phyloP scores from a whole-genome alignment of 768 basidiomycete species.

The Rhodotorula kratochvilovae region DNA sequence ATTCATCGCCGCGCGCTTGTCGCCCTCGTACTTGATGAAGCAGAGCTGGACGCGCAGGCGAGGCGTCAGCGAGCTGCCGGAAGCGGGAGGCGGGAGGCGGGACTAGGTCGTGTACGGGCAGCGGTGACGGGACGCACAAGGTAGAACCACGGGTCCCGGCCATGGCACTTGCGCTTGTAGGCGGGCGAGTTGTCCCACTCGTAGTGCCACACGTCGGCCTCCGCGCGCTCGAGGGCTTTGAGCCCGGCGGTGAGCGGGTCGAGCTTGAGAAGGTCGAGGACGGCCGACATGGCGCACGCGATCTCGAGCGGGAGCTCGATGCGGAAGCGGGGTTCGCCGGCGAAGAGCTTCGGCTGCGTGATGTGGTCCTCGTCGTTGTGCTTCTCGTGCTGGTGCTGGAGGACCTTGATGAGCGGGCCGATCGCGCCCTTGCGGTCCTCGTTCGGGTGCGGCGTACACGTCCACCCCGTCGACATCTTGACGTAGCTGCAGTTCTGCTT shows the following conservation, averaged over 20 bases:
- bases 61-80: too few relatives aligned
- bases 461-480: too few relatives aligned
- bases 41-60: neutral
- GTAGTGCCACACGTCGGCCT: too few relatives aligned
- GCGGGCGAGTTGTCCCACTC: constrained; percentile 10
- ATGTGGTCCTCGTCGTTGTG: neutral
- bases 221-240: neutral
- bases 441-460: too few relatives aligned
- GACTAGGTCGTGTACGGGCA: neutral
- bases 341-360: neutral
- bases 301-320: neutral
- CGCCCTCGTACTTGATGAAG: neutral
- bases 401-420: neutral
- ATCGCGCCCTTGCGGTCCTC: neutral
- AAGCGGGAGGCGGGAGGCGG: neutral
- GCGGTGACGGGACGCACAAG: neutral
- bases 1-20: neutral
- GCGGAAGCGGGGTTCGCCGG: neutral
- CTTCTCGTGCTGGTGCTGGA: neutral
- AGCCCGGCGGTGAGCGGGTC: neutral
- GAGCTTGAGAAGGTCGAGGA: neutral
- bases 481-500: too few relatives aligned
- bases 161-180: neutral
- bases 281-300: neutral
- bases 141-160: neutral